A percentile compares a stretch with the other conserved stretches of the same genome.
These are phyloP conservation scores for Rhytidiadelphus loreus DNA, from an alignment of 225 moss, liverwort and hornwort species.

Conservation along the genomic window DNA sequence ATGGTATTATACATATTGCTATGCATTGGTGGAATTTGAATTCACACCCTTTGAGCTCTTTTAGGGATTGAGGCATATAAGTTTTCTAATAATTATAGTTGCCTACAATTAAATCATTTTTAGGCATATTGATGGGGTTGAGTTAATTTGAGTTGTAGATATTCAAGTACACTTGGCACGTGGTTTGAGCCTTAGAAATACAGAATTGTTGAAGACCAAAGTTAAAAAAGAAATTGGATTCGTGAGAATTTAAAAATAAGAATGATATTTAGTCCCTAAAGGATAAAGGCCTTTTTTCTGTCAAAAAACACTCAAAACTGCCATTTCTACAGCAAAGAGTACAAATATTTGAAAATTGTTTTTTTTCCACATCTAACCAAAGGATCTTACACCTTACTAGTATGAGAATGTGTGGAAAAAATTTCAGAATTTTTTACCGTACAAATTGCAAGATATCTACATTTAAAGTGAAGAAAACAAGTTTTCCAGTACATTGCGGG, in stretches of 20 bases:
- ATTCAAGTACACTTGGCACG: neutral
- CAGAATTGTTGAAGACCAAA: neutral
- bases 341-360: too few relatives aligned
- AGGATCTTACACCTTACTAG: too few relatives aligned
- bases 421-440: too few relatives aligned
- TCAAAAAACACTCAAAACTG: too few relatives aligned
- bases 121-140: neutral
- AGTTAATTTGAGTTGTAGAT: neutral
- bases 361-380: too few relatives aligned
- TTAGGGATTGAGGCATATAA: accelerated
- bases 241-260: neutral
- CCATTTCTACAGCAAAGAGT: too few relatives aligned
- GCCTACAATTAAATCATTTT: accelerated
- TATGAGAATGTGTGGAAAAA: too few relatives aligned
- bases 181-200: accelerated
- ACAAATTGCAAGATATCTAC: too few relatives aligned
- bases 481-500: too few relatives aligned
- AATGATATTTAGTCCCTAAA: too few relatives aligned
- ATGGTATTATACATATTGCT: neutral
- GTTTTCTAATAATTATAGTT: neutral
- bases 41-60: neutral
- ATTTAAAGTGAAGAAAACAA: too few relatives aligned
- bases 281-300: too few relatives aligned
- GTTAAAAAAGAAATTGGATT: neutral
- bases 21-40: neutral